Base-by-base conservation (phyloP, 495 filamentous ascomycete species). In the Talaromyces trachyspermus region DNA sequence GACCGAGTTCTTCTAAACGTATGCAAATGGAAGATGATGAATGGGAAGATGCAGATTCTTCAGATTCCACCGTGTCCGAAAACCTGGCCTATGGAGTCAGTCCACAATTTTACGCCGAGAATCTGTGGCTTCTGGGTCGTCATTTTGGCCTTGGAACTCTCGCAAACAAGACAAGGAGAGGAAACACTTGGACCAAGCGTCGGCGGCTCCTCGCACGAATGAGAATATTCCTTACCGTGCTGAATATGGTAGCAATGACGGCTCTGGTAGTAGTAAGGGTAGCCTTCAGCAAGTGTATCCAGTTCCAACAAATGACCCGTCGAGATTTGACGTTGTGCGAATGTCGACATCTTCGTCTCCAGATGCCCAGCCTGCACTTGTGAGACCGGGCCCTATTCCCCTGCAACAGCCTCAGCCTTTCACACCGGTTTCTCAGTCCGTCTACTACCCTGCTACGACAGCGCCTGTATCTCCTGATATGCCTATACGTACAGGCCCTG, bases 21-120 rank as follows among this genome's bases (percentile, higher is more conserved):
- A n/a, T n/a, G n/a, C n/a, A n/a, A 32, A 35, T 49, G 2, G 65
- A 70, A 11, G 75, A 78, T 23, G 78, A 78, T n/a, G 74, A 64
- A n/a, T 84, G 80, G 81, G 73, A 82, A 40, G 77, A 79, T 55
- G 71, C 76, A 7, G 66, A 69, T 19, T 77, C 77, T 1, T 74
- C 74, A 23, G 72, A 70, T 23, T 73, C 77, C 10, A 68, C 70
- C 4, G 73, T 70, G 56, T 81, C 78, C 19, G 74, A 58, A 6
- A 46, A 46, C 20, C 69, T 85, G 36, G 79, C 79, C 2, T 85
- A 73, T 56, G 68, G 81, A 57, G 57, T 60, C 48, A 66, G 69
- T 56, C n/a, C n/a, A 55, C 55, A 36, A 49, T 55, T 42, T 60
- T 58, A 46, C 75, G 73, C 48, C 54, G 53, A 38, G 76, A 75